phyloP scores from a whole-genome alignment of 305 asterid species.

The Rubia occidens region DNA sequence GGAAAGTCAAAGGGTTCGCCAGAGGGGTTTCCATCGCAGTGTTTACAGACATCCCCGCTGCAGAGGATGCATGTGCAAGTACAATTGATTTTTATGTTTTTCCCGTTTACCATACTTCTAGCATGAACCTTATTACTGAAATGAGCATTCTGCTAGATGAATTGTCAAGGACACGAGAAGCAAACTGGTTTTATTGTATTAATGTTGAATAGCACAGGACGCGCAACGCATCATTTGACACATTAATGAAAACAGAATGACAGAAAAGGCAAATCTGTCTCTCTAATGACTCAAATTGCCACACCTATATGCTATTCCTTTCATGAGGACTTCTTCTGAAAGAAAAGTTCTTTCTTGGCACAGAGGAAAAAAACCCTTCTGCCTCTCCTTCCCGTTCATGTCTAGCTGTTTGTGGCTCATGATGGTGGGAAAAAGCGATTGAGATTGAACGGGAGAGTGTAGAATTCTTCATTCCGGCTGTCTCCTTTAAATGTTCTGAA shows the following conservation, averaged over 20 bases:
- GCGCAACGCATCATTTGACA: constrained; percentile 13
- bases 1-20: constrained; percentile 63
- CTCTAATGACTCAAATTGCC: constrained; percentile 16
- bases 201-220: constrained; percentile 35
- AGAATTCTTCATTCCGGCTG: constrained; percentile 89
- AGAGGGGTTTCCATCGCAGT: constrained; percentile 43
- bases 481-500: constrained; percentile 88
- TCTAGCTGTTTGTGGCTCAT: constrained; percentile 18
- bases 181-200: constrained; percentile 28
- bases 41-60: constrained; percentile 36
- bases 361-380: not conserved
- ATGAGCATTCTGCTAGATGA: not conserved
- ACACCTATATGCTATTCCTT: not conserved
- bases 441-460: constrained; percentile 93
- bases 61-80: constrained; percentile 51
- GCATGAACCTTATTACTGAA: not conserved
- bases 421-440: constrained; percentile 96
- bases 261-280: constrained; percentile 42
- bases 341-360: constrained; percentile 5
- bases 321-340: not conserved
- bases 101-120: not conserved
- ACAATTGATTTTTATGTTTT: constrained; percentile 12
- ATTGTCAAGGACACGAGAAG: not conserved
- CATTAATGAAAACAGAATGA: constrained; percentile 45
- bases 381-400: not conserved